A percentile compares a stretch with the other conserved stretches of the same genome.
Conservation (phyloP, 163 green algal species). For the Prototheca wickerhamii region DNA sequence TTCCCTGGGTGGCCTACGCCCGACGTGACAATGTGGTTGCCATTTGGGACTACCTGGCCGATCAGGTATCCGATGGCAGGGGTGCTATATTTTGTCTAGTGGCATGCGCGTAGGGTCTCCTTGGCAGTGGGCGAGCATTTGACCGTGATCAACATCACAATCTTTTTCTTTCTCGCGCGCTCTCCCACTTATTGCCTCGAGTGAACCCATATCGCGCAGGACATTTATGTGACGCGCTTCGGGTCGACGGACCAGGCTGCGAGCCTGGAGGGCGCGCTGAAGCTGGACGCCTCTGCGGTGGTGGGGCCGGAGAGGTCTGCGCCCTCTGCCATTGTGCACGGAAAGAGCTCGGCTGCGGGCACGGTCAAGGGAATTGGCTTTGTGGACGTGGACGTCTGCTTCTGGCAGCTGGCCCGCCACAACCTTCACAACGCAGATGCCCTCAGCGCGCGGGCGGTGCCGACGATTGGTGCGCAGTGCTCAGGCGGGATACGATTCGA, state of each 20-base stretch:
- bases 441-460: not conserved
- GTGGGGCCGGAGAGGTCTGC: not conserved
- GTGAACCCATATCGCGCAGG: slow-evolving; percentile 35
- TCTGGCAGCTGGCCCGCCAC: slow-evolving; percentile 40
- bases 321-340: slow-evolving; percentile 14
- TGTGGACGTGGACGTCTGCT: slow-evolving; percentile 49
- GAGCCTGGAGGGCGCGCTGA: slow-evolving; percentile 8
- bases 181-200: not conserved
- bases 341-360: slow-evolving; percentile 36
- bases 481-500: too few species aligned
- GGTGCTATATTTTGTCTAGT: too few species aligned
- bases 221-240: slow-evolving; percentile 49
- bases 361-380: slow-evolving; percentile 45
- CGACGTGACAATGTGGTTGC: slow-evolving; percentile 46
- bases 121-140: too few species aligned
- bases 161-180: too few species aligned
- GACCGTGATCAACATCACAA: too few species aligned
- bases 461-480: not conserved
- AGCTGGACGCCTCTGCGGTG: not conserved
- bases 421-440: not conserved
- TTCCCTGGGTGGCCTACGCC: slow-evolving; percentile 60
- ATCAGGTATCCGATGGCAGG: not conserved
- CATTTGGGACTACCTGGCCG: slow-evolving; percentile 53
- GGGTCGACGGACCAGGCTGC: slow-evolving; percentile 46
- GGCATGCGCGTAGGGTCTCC: too few species aligned